Percentiles rank a stretch among this genome's conserved stretches.
phyloP scores from a whole-genome alignment of 495 filamentous ascomycete genomes.

The Bathelium albidoporum region DNA sequence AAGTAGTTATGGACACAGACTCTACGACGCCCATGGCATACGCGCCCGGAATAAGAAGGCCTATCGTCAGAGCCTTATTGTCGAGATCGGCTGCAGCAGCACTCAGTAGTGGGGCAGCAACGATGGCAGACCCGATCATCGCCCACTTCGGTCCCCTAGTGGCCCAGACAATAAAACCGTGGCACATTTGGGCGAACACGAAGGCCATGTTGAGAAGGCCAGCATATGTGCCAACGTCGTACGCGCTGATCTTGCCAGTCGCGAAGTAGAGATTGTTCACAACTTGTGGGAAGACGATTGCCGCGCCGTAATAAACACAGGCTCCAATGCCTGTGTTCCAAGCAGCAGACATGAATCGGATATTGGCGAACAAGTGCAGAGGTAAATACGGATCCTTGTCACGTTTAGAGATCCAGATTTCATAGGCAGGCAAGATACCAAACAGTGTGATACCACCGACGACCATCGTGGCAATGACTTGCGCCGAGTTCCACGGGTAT shows the following conservation, averaged over 20 bases:
- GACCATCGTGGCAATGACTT: constrained; percentile 15
- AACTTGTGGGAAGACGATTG: constrained; percentile 32
- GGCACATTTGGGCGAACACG: constrained; percentile 14
- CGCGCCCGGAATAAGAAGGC: constrained; percentile 7
- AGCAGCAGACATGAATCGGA: constrained; percentile 32
- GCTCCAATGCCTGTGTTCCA: constrained; percentile 32
- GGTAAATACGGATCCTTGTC: constrained; percentile 32
- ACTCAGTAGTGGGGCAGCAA: constrained; percentile 8
- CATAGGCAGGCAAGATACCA: constrained; percentile 9
- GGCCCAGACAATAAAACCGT: constrained; percentile 13
- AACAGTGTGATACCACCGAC: constrained; percentile 9
- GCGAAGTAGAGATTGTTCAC: constrained; percentile 21
- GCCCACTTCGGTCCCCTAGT: constrained; percentile 7
- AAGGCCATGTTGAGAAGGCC: constrained; percentile 12
- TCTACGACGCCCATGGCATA: constrained; percentile 9
- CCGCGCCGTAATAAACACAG: constrained; percentile 33
- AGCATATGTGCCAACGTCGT: constrained; percentile 12
- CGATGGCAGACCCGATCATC: constrained; percentile 8
- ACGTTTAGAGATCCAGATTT: constrained; percentile 9
- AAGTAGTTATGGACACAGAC: constrained; percentile 8
- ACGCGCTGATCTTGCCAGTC: constrained; percentile 10
- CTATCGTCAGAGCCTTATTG: constrained; percentile 8
- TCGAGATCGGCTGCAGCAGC: constrained; percentile 8
- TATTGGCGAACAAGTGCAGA: constrained; percentile 36
- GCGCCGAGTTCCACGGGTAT: constrained; percentile 25